Conservation (phyloP, 148 eudicot genomes). For the Silene conica region DNA sequence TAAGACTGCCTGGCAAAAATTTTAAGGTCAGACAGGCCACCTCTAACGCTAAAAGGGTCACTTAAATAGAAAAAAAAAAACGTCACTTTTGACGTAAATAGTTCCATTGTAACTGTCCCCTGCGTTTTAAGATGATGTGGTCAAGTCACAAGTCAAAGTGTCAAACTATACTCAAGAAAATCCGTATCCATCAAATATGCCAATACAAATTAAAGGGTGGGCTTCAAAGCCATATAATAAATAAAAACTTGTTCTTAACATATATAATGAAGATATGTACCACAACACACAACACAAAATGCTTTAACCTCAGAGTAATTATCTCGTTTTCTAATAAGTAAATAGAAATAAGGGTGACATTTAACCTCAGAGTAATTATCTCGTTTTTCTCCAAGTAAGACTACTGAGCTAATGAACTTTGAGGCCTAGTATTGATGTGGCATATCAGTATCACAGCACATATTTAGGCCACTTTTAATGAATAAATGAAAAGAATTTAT, state of each 20-base stretch:
- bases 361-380: too few relatives aligned
- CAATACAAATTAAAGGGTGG: not conserved
- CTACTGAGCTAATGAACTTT: too few relatives aligned
- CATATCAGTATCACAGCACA: too few relatives aligned
- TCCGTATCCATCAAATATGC: not conserved
- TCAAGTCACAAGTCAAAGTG: not conserved
- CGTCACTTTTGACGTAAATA: not conserved
- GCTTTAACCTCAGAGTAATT: too few relatives aligned
- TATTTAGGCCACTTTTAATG: too few relatives aligned
- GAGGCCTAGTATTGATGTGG: too few relatives aligned
- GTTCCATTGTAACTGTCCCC: not conserved
- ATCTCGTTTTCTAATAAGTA: too few relatives aligned
- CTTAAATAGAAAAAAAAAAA: not conserved
- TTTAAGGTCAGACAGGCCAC: not conserved
- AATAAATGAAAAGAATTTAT: too few relatives aligned
- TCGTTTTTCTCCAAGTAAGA: too few relatives aligned
- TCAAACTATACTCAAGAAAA: not conserved
- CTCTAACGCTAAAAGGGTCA: not conserved
- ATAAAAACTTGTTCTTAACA: not conserved
- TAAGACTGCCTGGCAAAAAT: not conserved
- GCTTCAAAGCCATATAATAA: not conserved
- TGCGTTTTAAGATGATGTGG: not conserved
- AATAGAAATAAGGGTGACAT: too few relatives aligned
- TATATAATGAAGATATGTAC: not conserved
- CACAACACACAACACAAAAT: not conserved